phyloP scores from a whole-genome alignment of 495 filamentous ascomycete species.

The Xylaria castorea region DNA sequence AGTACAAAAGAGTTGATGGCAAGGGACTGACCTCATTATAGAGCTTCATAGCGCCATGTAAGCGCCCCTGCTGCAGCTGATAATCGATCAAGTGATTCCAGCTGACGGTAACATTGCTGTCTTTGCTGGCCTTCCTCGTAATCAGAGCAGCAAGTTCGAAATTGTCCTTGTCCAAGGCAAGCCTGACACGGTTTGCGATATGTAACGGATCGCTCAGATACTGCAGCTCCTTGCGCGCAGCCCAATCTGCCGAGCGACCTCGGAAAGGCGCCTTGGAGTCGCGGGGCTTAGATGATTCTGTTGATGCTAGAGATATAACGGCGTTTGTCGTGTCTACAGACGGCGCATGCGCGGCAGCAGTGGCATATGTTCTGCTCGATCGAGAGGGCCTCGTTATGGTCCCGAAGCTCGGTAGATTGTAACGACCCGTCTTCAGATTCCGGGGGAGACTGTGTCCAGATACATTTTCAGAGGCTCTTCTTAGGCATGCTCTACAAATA shows the following conservation, averaged over 20 bases:
- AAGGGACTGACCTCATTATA: constrained; percentile 76
- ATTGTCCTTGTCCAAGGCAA: constrained; percentile 59
- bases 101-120: constrained; percentile 67
- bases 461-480: constrained; percentile 32
- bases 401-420: constrained; percentile 3
- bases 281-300: not conserved
- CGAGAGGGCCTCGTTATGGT: constrained; percentile 7
- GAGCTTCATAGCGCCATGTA: constrained; percentile 70
- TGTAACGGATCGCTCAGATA: constrained; percentile 70
- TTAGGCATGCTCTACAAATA: constrained; percentile 47
- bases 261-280: constrained; percentile 33
- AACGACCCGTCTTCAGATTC: not conserved
- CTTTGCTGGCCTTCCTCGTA: constrained; percentile 68
- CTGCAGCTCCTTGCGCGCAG: constrained; percentile 61
- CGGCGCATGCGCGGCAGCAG: not conserved
- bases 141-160: constrained; percentile 68
- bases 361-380: constrained; percentile 27
- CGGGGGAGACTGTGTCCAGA: constrained; percentile 4
- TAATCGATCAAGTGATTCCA: constrained; percentile 90
- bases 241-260: constrained; percentile 34
- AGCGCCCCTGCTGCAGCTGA: constrained; percentile 62
- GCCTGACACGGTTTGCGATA: constrained; percentile 67
- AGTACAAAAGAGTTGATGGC: not conserved
- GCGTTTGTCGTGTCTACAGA: not conserved
- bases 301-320: not conserved